Conservation (phyloP, 2,329 filamentous ascomycete genomes). For the Colletotrichum zoysiae region DNA sequence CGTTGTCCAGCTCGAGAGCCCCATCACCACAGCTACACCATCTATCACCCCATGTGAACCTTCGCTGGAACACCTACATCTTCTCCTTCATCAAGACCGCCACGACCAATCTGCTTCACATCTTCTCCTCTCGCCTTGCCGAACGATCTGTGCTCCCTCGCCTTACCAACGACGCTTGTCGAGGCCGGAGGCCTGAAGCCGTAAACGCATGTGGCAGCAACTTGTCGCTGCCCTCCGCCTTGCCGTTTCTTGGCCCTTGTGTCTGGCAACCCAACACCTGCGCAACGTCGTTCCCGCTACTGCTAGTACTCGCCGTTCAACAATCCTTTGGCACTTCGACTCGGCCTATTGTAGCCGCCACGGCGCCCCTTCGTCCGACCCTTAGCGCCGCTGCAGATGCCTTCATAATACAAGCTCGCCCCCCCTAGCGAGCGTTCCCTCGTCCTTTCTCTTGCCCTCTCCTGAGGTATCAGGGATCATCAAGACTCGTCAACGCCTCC, state of each 20-base stretch:
- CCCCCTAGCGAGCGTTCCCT: constrained; percentile 1
- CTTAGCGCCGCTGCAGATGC: constrained; percentile 35
- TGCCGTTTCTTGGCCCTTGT: constrained; percentile 1
- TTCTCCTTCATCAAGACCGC: constrained; percentile 7
- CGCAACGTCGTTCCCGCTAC: constrained; percentile 32
- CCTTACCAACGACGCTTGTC: not conserved
- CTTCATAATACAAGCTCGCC: constrained; percentile 36
- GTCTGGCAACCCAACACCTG: constrained; percentile 11
- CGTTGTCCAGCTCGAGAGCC: constrained; percentile 24
- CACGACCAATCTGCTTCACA: constrained; percentile 16
- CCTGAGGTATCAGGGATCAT: not conserved
- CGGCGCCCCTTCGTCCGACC: constrained; percentile 20
- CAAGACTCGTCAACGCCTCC: not conserved
- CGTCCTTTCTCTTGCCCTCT: not conserved
- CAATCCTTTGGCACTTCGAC: constrained; percentile 15
- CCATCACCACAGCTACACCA: constrained; percentile 27
- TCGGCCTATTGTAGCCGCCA: constrained; percentile 37
- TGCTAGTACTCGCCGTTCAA: constrained; percentile 12
- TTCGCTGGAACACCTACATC: not conserved
- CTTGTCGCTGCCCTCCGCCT: not conserved
- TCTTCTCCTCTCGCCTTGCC: constrained; percentile 10
- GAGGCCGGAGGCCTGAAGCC: not conserved
- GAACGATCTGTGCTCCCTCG: not conserved
- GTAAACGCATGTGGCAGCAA: constrained; percentile 27
- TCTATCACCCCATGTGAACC: constrained; percentile 16